A percentile compares a stretch with the other conserved stretches of the same genome.
Conservation (phyloP, 2,329 filamentous ascomycete species). For the Penicillium sp. region DNA sequence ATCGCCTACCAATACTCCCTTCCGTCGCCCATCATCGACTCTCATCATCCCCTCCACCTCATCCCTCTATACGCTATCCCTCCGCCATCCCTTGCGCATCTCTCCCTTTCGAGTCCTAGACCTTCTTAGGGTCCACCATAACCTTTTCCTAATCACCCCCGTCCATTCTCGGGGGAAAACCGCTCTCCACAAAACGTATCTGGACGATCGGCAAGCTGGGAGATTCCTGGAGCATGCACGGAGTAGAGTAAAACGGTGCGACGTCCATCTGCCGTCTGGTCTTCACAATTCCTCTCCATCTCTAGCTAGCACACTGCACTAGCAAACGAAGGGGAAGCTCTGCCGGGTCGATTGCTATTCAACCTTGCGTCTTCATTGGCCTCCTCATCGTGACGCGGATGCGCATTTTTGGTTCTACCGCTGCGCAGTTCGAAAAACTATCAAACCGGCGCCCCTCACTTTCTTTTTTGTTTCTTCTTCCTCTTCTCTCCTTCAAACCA, state of each 20-base stretch:
- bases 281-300: background rate
- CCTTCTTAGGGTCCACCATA: constrained; percentile 16
- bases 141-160: constrained; percentile 18
- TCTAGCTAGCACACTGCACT: constrained; percentile 17
- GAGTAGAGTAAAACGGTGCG: constrained; percentile 34
- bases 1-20: constrained; percentile 10
- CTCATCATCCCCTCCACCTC: background rate
- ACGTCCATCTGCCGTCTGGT: constrained; percentile 15
- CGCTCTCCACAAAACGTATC: constrained; percentile 28
- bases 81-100: constrained; percentile 28
- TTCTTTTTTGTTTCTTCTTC: constrained; percentile 4
- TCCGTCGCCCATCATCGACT: constrained; percentile 12
- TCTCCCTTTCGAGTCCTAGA: constrained; percentile 18
- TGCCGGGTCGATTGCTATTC: constrained; percentile 25
- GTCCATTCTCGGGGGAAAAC: constrained; percentile 25
- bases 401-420: constrained; percentile 23
- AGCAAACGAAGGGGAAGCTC: constrained; percentile 32
- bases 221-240: constrained; percentile 40
- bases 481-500: constrained; percentile 18
- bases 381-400: constrained; percentile 13
- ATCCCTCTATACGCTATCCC: constrained; percentile 8
- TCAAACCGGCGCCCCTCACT: background rate
- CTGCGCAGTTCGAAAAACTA: constrained; percentile 3
- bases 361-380: constrained; percentile 29
- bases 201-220: constrained; percentile 33